Base-by-base conservation (phyloP, 495 filamentous ascomycete species). In the Lindgomyces ingoldianus region DNA sequence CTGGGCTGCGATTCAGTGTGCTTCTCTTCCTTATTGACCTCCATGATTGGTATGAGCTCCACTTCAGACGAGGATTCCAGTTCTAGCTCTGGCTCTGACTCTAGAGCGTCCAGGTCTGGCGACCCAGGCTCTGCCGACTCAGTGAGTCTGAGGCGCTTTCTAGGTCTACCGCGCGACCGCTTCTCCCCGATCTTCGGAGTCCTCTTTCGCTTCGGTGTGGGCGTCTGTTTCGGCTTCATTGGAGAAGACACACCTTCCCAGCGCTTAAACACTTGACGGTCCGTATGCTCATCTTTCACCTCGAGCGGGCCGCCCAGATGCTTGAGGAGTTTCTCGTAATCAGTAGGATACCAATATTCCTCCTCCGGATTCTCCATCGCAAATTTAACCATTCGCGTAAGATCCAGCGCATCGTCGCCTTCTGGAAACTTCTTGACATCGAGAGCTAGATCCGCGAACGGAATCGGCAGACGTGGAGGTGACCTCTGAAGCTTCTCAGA, bases 351-450 rank as follows among this genome's bases (percentile, higher is more conserved):
- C 16, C n/a, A 2, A 30, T 41, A 64, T 18, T 30, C n/a, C 30
- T 52, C 62, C 1, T 49, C 21, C 3, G 45, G 45, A 53, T 65
- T 53, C 11, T 25, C 19, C 9, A 52, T 19, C 3, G 53, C 56
- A 51, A 54, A 66, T 33, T 48, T 45, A 1, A 66, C 47, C 19
- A 42, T 46, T 12, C 45, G 55, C 12, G 63, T 66, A 0, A 66
- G 36, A 52, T 66, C 63, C 14, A 55, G 26, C 3, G 63, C 63
- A 30, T 66, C 56, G 2, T 29, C 22, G 42, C 57, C 63, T 4
- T 41, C n/a, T 2, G 63, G 63, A 8, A 60, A 4, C 14, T 33
- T 42, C 45, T 44, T 46, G 16, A 59, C 27, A 19, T 55, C 53
- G 14, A 25, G 22, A 1, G 50, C 29, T n/a, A 65, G 46, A 19